Evolutionary conservation across 176 grass and related monocot genomes (phyloP).

Genomic region (Oryza nivara): DNA sequence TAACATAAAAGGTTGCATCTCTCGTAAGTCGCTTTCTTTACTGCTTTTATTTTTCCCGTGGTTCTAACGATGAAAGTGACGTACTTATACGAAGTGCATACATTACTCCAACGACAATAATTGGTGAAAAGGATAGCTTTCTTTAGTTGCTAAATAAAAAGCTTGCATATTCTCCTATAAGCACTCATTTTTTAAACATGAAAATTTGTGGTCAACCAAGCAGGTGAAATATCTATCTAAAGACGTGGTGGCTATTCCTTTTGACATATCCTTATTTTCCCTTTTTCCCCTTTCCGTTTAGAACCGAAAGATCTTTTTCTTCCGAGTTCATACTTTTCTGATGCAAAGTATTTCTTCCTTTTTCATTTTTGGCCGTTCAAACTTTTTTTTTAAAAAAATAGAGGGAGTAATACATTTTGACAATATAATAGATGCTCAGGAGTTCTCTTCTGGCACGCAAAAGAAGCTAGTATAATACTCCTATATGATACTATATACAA

Average conservation of each 20-base stretch:
- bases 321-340: background rate
- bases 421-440: too few species aligned
- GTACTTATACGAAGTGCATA: background rate
- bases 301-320: background rate
- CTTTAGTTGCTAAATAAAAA: background rate
- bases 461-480: background rate
- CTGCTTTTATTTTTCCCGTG: background rate
- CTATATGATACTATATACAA: too few species aligned
- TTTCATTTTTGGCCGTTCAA: too few species aligned
- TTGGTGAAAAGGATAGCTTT: background rate
- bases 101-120: background rate
- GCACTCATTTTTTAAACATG: background rate
- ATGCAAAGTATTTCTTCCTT: too few species aligned
- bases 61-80: background rate
- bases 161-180: background rate
- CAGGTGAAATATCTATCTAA: background rate
- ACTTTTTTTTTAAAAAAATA: too few species aligned
- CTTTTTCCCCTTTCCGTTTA: background rate
- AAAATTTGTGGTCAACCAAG: slow-evolving; percentile 25
- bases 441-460: too few species aligned
- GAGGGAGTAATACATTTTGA: too few species aligned
- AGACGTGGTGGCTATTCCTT: background rate
- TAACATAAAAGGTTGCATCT: background rate
- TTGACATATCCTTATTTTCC: slow-evolving; percentile 18
- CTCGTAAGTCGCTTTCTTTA: background rate